Evolutionary conservation across 495 filamentous ascomycete species (phyloP), one percentile per base, ranked within the genome.

Genomic region (Talaromyces ruber): DNA sequence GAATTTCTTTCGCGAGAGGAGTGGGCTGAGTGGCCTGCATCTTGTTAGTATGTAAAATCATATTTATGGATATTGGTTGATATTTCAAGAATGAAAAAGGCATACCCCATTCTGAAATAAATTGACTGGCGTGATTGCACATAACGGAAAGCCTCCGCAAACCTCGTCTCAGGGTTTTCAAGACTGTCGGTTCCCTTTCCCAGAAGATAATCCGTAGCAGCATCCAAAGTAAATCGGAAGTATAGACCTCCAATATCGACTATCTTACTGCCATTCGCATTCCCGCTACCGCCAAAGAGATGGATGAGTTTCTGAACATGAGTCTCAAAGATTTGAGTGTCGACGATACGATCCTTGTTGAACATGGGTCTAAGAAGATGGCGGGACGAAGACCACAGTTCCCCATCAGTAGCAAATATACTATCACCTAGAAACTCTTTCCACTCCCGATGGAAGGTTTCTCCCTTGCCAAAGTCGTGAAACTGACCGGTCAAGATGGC

Each of bases 311-410:
- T 81, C 66, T 86, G 78, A 3, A 92, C 81, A 73, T 95, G 88
- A 9, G 79, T 76, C 73, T 96, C 91, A 59, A 94, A 93, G 57
- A 86, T 84, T 39, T 92, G 83, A 9, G 95, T 79, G 69, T 96
- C 89, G 37, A 85, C 84, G 47, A 96, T 84, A 22, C 91, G 87
- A 62, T 94, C 88, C 59, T 88, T 85, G 57, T 85, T 82, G 72
- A 96, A 97, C 73, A 93, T 91, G 2, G 92, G 92, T 5, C 91
- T 79, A 58, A 96, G 85, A 12, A 94, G 79, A 64, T 90, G 86
- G 39, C 92, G 85, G 50, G 84, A 88, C 60, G 70, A 74, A 65
- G 91, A 87, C 92, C 92, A 94, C 39, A 80, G 65, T 51, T 84
- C 79, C 7, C 88, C 87, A 67, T 95, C 90, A 2, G 86, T 92